Evolutionary conservation across 768 basidiomycete species (phyloP), one percentile per base, ranked within the genome.

Genomic region (Jaapia argillacea): DNA sequence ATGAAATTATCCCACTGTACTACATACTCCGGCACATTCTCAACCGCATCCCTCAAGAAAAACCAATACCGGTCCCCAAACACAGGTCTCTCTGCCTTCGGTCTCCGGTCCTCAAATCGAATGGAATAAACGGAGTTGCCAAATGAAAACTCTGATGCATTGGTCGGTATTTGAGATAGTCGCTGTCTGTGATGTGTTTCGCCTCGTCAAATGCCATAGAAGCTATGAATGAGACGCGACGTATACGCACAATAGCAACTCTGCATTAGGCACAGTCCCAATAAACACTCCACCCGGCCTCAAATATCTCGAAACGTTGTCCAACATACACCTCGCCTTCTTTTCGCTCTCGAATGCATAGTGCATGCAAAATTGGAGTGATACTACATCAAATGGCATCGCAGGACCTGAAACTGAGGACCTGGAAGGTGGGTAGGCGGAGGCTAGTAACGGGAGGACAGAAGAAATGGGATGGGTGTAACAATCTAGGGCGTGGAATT

Each of bases 361-460:
- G 60, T 99, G 96, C 88, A 99, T 97, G 63, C 96, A 98, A 60
- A 99, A 99, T 58, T 99, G 96, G 90, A 97, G 89, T 2, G 90
- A 88, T 4, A 98, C 91, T 45, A 91, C 88, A 56, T 98, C 96
- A 56, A 96, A 10, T 10, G 16, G 31, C 37, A 38, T 7, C 37
- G 10, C 37, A 7, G 21, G 37, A 7, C 10, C 10, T 7, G 12
- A 7, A 12, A 10, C 37, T 12, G 10, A 10, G 10, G 10, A 21
- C 10, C 10, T 7, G 13, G 10, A 7, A 21, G 37, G 37, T 4
- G 81, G 81, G 24, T 72, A 70, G 0, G 64, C 66, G 21, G 88
- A 71, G 48, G 71, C 65, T 14, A 71, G 69, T 1, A 75, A 74
- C 3, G 81, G 63, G 40, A 97, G 75, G n/a, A 70, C 80, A 40